Base-by-base conservation (phyloP, 768 basidiomycete species). In the Terana coerulea region DNA sequence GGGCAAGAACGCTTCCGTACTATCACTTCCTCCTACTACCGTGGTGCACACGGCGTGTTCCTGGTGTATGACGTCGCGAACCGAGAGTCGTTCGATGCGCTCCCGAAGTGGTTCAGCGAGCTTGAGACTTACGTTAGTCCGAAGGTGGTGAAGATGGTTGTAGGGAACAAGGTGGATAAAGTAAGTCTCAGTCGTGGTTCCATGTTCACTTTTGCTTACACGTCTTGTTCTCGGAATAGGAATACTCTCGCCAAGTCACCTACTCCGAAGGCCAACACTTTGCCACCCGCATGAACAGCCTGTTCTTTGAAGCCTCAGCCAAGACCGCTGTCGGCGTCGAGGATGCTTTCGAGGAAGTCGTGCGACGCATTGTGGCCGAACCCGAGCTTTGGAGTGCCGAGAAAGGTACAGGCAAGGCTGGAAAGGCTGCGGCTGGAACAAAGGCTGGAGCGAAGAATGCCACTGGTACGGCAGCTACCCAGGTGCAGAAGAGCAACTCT, bases 1-100 rank as follows among this genome's bases (percentile, higher is more conserved):
- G 97, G 97, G 24, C 95, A 98, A 74, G 97, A 99, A 73, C 88
- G 95, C 22, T 98, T 98, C 76, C 80, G 95, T 65, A 98, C 97
- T 14, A 98, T 99, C 68, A 98, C 97, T 36, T 95, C 95, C 19
- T 93, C 97, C 10, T 99, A 99, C 72, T 99, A 99, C 77, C 91
- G 97, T 56, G 95, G 95, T 33, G 97, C 97, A 19, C 95, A 95
- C 85, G 97, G 97, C 51, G 98, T 98, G 63, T 77, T 99, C 49
- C 81, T 99, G 52, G 95, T 99, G 17, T 99, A 98, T 70, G 93
- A 95, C 65, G 95, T 98, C 36, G 95, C 94, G 25, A 92, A 95
- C 68, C 80, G 93, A 29, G 88, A 91, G 67, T 91, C 93, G 0
- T 98, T 95, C 64, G 93, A 98, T 19, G 89, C 92, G 8, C 80